Conservation (phyloP, 169 alveolate genomes). For the Plasmodium reichenowi region DNA sequence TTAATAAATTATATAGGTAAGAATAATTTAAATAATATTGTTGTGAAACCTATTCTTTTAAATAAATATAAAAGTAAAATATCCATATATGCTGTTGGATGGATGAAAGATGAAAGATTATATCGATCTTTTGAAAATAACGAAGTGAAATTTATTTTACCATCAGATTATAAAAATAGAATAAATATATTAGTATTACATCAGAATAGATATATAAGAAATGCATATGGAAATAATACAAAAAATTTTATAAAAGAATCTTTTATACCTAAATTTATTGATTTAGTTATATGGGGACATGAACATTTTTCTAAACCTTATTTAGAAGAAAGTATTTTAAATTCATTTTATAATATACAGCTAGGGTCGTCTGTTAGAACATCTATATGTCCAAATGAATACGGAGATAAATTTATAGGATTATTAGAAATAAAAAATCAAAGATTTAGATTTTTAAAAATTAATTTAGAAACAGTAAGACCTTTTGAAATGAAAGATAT, state of each 20-base stretch:
- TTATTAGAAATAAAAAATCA: slow-evolving; percentile 88
- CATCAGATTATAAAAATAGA: slow-evolving; percentile 85
- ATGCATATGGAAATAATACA: slow-evolving; percentile 85
- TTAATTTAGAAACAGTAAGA: slow-evolving; percentile 90
- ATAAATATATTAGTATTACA: slow-evolving; percentile 96
- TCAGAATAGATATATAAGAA: slow-evolving; percentile 94
- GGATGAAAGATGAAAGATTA: slow-evolving; percentile 95
- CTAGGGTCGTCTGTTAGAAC: slow-evolving; percentile 95
- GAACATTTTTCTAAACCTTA: slow-evolving; percentile 95
- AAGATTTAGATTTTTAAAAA: slow-evolving; percentile 91
- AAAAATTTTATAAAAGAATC: slow-evolving; percentile 90
- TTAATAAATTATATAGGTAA: slow-evolving; percentile 95
- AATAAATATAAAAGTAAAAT: slow-evolving; percentile 90
- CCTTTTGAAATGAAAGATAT: slow-evolving; percentile 86
- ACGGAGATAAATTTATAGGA: slow-evolving; percentile 92
- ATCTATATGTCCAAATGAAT: slow-evolving; percentile 93
- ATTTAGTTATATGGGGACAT: slow-evolving; percentile 96
- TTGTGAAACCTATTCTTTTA: slow-evolving; percentile 91
- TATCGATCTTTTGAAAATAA: slow-evolving; percentile 91
- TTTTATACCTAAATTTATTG: slow-evolving; percentile 90
- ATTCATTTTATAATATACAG: slow-evolving; percentile 91
- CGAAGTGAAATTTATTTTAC: slow-evolving; percentile 91
- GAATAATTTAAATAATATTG: slow-evolving; percentile 88
- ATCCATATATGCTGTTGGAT: slow-evolving; percentile 97
- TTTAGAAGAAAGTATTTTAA: slow-evolving; percentile 85